These are phyloP conservation scores for Catharanthus roseus DNA, from an alignment of 257 asterid species.

Conservation along the genomic window DNA sequence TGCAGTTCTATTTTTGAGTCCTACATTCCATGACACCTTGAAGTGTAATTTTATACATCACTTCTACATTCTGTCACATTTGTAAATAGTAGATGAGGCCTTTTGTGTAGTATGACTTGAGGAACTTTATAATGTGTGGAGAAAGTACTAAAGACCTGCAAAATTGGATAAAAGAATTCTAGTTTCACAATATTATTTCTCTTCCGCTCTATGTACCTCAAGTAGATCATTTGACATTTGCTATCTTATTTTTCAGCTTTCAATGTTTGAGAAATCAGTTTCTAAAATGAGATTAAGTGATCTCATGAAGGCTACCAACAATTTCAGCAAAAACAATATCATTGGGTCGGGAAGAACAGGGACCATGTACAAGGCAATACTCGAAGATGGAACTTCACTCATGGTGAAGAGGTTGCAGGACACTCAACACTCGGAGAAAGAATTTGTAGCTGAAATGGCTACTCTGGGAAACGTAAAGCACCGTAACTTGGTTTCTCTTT, in stretches of 20 bases:
- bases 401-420: constrained; percentile 42
- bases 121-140: not conserved
- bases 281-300: constrained; percentile 43
- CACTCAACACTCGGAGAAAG: constrained; percentile 39
- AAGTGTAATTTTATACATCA: not conserved
- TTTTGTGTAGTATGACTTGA: not conserved
- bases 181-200: not conserved
- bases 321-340: constrained; percentile 32
- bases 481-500: constrained; percentile 37
- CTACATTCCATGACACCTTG: not conserved
- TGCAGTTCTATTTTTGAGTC: not conserved
- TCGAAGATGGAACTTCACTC: constrained; percentile 34
- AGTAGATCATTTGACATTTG: constrained; percentile 1
- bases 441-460: constrained; percentile 39
- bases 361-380: constrained; percentile 33
- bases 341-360: constrained; percentile 38
- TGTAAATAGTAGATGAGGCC: not conserved
- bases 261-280: constrained; percentile 38
- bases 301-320: constrained; percentile 37
- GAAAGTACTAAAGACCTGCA: not conserved
- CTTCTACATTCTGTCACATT: not conserved
- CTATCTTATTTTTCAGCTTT: constrained; percentile 28
- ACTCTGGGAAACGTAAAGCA: constrained; percentile 36
- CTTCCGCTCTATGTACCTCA: not conserved
- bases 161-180: not conserved